A percentile compares a stretch with the other conserved stretches of the same genome.
Evolutionary conservation across 345 rosid genomes (phyloP).

Genomic region (Salix arbutifolia): DNA sequence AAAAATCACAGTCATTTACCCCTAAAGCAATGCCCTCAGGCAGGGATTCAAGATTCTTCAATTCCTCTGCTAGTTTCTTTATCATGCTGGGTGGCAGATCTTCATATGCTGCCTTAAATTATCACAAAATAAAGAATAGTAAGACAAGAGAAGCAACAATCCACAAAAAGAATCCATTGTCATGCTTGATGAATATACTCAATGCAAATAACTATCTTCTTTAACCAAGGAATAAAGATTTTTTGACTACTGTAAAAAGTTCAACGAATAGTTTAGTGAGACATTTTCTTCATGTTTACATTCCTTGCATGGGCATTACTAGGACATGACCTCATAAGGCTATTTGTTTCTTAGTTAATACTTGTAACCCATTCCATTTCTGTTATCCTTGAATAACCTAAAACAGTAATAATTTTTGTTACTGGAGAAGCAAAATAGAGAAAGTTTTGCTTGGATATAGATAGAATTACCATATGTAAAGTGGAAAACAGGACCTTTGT

Average conservation of each 20-base stretch:
- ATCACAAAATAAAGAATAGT: not conserved
- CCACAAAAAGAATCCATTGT: not conserved
- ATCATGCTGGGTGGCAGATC: not conserved
- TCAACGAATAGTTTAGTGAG: not conserved
- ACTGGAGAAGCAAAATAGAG: not conserved
- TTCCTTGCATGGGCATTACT: not conserved
- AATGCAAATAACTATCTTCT: not conserved
- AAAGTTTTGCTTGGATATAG: not conserved
- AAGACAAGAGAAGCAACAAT: not conserved
- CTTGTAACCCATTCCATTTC: not conserved
- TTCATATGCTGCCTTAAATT: constrained; percentile 1
- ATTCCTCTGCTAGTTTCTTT: not conserved
- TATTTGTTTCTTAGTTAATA: not conserved
- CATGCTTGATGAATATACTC: not conserved
- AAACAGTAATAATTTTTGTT: not conserved
- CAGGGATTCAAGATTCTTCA: not conserved
- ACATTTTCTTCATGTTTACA: not conserved
- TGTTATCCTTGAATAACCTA: not conserved
- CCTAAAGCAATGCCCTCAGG: not conserved
- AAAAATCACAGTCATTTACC: not conserved
- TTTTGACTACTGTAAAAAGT: not conserved
- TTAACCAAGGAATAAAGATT: not conserved
- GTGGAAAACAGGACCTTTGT: not conserved
- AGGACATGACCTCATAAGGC: not conserved
- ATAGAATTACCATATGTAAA: not conserved